Evolutionary conservation across 345 rosid species (phyloP).

Genomic region (Murraya paniculata): DNA sequence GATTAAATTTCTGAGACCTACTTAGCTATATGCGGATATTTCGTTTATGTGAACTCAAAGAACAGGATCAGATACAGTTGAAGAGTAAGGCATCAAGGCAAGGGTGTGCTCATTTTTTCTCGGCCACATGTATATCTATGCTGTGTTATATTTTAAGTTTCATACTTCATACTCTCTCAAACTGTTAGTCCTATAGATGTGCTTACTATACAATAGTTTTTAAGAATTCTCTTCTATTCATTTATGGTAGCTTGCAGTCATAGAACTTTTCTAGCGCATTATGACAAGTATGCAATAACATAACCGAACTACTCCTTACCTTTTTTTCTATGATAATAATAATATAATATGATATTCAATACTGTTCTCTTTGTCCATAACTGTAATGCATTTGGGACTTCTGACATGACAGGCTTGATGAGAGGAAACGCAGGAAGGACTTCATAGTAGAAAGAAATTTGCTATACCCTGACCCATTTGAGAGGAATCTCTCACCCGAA

Average conservation of each 20-base stretch:
- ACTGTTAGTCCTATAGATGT: neutral
- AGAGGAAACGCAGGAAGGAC: constrained; percentile 92
- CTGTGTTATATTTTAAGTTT: neutral
- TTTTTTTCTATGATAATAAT: too few relatives aligned
- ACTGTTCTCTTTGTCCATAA: neutral
- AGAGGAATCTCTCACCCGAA: constrained; percentile 63
- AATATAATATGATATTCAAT: neutral
- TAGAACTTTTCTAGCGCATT: neutral
- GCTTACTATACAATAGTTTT: neutral
- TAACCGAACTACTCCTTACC: neutral
- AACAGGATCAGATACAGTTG: neutral
- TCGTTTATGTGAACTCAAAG: too few relatives aligned
- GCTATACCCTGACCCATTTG: constrained; percentile 66
- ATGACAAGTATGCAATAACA: neutral
- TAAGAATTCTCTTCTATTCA: neutral
- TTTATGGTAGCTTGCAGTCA: neutral
- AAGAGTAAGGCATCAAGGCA: neutral
- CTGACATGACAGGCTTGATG: constrained; percentile 74
- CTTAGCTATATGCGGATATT: too few relatives aligned
- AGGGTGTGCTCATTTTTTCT: neutral
- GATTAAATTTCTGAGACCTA: too few relatives aligned
- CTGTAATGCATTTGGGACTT: constrained; percentile 10
- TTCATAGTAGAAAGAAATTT: constrained; percentile 85
- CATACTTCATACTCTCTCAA: neutral
- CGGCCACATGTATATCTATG: neutral